Evolutionary conservation across 1,284 basidiomycete genomes (phyloP).

Genomic region (Sanghuangporus sanghuang): DNA sequence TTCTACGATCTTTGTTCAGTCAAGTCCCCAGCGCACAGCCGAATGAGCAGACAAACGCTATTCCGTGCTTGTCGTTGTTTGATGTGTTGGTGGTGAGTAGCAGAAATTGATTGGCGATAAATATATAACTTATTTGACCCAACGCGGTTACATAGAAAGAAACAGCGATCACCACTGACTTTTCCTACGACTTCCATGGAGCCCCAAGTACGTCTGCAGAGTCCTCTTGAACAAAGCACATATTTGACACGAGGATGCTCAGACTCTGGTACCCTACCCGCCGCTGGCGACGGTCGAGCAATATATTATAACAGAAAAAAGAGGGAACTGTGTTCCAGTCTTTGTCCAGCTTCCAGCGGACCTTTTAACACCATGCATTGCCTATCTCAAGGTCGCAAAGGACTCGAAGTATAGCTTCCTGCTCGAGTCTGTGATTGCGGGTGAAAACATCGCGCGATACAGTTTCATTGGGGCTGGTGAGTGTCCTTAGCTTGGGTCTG

Average conservation of each 20-base stretch:
- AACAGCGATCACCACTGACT: not conserved
- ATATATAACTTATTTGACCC: not conserved
- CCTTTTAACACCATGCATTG: slow-evolving; percentile 94
- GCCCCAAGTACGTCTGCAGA: slow-evolving; percentile 40
- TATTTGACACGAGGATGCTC: not conserved
- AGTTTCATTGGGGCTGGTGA: slow-evolving; percentile 93
- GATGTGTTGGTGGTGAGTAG: not conserved
- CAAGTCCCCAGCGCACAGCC: not conserved
- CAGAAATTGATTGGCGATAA: not conserved
- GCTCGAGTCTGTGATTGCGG: slow-evolving; percentile 87
- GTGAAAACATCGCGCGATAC: slow-evolving; percentile 90
- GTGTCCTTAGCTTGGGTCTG: slow-evolving; percentile 26
- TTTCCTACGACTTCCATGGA: slow-evolving; percentile 40
- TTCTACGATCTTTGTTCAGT: not conserved
- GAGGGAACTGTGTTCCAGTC: slow-evolving; percentile 89
- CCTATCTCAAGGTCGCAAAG: slow-evolving; percentile 90
- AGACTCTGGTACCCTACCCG: slow-evolving; percentile 65
- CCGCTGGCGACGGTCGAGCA: slow-evolving; percentile 66
- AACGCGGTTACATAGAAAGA: not conserved
- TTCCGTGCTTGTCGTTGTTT: slow-evolving; percentile 7
- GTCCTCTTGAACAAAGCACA: not conserved
- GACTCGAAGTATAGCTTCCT: slow-evolving; percentile 92
- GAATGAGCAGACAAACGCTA: not conserved
- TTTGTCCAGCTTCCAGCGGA: slow-evolving; percentile 94
- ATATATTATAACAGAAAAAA: slow-evolving; percentile 70